Evolutionary conservation across 768 basidiomycete genomes (phyloP).

Genomic region (Clathrus columnatus): DNA sequence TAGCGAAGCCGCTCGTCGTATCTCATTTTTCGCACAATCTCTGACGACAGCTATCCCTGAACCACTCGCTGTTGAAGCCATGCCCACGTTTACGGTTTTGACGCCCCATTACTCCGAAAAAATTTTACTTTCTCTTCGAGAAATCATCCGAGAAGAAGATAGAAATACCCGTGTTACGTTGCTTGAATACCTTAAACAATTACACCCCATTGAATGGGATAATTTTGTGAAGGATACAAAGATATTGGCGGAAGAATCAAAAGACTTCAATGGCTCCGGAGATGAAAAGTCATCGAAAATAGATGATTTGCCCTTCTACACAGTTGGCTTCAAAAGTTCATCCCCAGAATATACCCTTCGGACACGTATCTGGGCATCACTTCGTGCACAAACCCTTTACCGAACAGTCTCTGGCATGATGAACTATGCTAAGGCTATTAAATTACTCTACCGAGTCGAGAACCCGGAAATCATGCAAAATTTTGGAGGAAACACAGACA

Average conservation of each 20-base stretch:
- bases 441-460: constrained; percentile 95
- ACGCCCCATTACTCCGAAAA: constrained; percentile 99
- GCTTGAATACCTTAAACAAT: constrained; percentile 95
- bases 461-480: constrained; percentile 95
- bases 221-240: constrained; percentile 99
- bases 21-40: constrained; percentile 98
- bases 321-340: constrained; percentile 98
- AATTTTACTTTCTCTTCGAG: constrained; percentile 90
- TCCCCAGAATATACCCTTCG: constrained; percentile 98
- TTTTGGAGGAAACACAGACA: constrained; percentile 94
- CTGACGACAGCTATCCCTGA: constrained; percentile 94
- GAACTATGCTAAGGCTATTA: constrained; percentile 99
- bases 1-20: constrained; percentile 93
- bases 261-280: constrained; percentile 39
- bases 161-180: constrained; percentile 93
- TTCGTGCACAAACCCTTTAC: constrained; percentile 96
- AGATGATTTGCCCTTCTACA: constrained; percentile 98
- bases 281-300: constrained; percentile 74
- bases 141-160: constrained; percentile 98
- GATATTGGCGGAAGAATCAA: constrained; percentile 89
- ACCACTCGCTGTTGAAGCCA: constrained; percentile 91
- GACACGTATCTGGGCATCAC: constrained; percentile 97
- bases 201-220: constrained; percentile 99
- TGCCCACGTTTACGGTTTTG: constrained; percentile 99
- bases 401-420: constrained; percentile 99